Evolutionary conservation across 2,329 filamentous ascomycete genomes (phyloP), one percentile per base, ranked within the genome.

Genomic region (Fusarium sp.): DNA sequence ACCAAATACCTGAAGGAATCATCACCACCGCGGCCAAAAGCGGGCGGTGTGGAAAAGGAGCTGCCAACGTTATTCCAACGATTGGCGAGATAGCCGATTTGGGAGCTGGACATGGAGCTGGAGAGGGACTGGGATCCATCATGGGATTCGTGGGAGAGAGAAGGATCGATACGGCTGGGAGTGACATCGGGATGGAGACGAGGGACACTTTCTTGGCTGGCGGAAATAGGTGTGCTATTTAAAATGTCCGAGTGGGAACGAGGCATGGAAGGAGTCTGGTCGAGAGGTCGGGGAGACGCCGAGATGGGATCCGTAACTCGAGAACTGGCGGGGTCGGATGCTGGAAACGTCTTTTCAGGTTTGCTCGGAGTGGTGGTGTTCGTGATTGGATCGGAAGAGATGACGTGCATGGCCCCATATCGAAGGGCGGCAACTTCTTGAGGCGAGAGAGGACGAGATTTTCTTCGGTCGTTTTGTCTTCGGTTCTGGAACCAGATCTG

Each of bases 401-500:
- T 78, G 36, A 85, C 81, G 70, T 86, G 83, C 78, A 89, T 83
- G 72, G 83, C 85, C 48, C 88, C 84, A 76, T 87, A 85, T 76
- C 87, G 81, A 73, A 90, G 82, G 62, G 88, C 87, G 68, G 87
- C 89, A 58, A 95, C 87, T 78, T 96, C 94, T 79, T 94, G 90
- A 10, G 91, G 89, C 30, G 93, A 89, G 39, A 97, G 86, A 48
- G 95, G 94, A 73, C 93, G 92, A 59, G 94, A 94, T 83, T 95
- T 97, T 72, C 95, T 90, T 74, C 95, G 89, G 79, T 97, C 94
- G 81, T 97, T 97, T 80, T 98, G 95, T 71, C 95, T 89, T 77
- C 94, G 90, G 77, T 98, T 98, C 78, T 98, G 95, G 82, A 98
- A 98, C 95, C 95, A 98, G 75, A 98, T 97, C 95, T 98, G 62